Conservation (phyloP, 352 stramenopile species). For the Pythium oligandrum region DNA sequence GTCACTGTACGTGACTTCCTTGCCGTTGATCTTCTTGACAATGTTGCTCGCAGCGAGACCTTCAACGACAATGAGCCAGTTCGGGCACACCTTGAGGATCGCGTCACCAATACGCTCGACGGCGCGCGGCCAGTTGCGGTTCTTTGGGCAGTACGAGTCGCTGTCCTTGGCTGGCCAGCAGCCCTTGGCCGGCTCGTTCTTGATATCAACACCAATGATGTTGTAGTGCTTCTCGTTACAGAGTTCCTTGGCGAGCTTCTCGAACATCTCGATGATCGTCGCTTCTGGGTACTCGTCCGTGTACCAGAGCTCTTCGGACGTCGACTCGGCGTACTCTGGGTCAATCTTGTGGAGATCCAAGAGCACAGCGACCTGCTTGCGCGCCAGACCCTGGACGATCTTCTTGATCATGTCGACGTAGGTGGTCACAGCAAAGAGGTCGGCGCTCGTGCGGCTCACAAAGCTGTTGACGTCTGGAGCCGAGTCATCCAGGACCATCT, state of each 20-base stretch:
- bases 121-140: slow-evolving; percentile 67
- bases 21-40: slow-evolving; percentile 41
- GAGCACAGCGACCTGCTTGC: slow-evolving; percentile 75
- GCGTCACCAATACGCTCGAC: slow-evolving; percentile 57
- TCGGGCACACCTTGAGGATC: slow-evolving; percentile 65
- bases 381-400: slow-evolving; percentile 73
- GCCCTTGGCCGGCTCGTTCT: slow-evolving; percentile 71
- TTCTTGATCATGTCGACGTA: slow-evolving; percentile 87
- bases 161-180: slow-evolving; percentile 63
- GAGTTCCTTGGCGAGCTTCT: slow-evolving; percentile 58
- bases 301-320: slow-evolving; percentile 75
- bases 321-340: slow-evolving; percentile 59
- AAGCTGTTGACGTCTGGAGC: slow-evolving; percentile 56
- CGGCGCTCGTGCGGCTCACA: slow-evolving; percentile 51
- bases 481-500: slow-evolving; percentile 75
- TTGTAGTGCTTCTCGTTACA: slow-evolving; percentile 82
- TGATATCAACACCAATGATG: slow-evolving; percentile 79
- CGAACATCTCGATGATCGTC: slow-evolving; percentile 63
- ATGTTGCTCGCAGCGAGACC: slow-evolving; percentile 47
- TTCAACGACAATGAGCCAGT: slow-evolving; percentile 76
- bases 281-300: slow-evolving; percentile 44
- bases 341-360: slow-evolving; percentile 86
- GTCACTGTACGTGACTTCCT: slow-evolving; percentile 71
- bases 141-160: slow-evolving; percentile 45
- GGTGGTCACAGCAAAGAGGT: slow-evolving; percentile 54